These are phyloP conservation scores for Penicillium coffeae DNA, from an alignment of 495 filamentous ascomycete genomes.

Conservation along the genomic window DNA sequence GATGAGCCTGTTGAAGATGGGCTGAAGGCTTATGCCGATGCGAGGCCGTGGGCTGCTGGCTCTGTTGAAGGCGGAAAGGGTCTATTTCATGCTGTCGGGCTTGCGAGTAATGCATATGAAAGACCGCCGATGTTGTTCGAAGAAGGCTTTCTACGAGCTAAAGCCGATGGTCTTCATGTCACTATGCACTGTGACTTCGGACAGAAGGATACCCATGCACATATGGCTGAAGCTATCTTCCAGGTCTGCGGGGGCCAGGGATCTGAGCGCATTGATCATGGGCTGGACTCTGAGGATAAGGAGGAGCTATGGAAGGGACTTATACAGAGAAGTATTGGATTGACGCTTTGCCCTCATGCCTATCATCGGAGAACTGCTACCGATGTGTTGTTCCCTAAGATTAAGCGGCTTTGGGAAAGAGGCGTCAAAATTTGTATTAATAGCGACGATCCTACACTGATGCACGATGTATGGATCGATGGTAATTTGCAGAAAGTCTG, in stretches of 20 bases:
- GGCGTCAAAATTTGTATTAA: conserved; percentile 36
- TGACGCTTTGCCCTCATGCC: conserved; percentile 42
- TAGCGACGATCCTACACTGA: conserved; percentile 42
- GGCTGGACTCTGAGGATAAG: conserved; percentile 32
- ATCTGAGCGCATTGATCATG: conserved; percentile 41
- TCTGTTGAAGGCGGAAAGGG: conserved; percentile 25
- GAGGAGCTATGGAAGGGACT: conserved; percentile 30
- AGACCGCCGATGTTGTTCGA: conserved; percentile 38
- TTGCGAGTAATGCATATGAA: conserved; percentile 39
- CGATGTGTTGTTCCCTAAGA: conserved; percentile 36
- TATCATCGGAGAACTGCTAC: conserved; percentile 37
- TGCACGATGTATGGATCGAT: conserved; percentile 42
- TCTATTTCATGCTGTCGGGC: conserved; percentile 38
- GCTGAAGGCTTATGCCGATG: conserved; percentile 20
- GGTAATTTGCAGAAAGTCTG: conserved; percentile 39
- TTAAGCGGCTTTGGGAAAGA: conserved; percentile 30
- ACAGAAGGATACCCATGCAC: conserved; percentile 34
- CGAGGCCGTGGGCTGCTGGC: conserved; percentile 28
- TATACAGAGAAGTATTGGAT: conserved; percentile 25
- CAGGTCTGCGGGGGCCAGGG: conserved; percentile 24
- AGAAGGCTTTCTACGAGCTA: conserved; percentile 30
- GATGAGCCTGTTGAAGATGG: conserved; percentile 28
- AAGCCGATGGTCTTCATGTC: conserved; percentile 33
- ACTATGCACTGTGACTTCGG: conserved; percentile 46
- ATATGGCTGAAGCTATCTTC: conserved; percentile 34